Conservation (phyloP, 2,329 filamentous ascomycete species). For the Corinectria fuckeliana region DNA sequence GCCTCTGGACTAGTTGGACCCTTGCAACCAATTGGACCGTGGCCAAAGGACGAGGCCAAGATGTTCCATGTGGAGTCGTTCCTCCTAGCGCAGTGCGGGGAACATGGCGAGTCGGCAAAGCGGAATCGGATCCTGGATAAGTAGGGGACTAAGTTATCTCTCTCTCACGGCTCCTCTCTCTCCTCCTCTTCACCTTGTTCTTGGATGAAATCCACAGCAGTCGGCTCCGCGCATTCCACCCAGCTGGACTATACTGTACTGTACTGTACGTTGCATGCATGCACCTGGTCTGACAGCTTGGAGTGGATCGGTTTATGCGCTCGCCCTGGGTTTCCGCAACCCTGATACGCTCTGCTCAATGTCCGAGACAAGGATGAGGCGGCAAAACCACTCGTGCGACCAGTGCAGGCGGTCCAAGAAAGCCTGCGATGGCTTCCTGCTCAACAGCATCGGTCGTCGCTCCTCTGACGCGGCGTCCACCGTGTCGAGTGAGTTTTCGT, state of each 20-base stretch:
- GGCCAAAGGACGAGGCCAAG: constrained; percentile 5
- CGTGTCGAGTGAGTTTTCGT: neutral
- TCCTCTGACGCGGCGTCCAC: constrained; percentile 1
- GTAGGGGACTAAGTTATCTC: constrained; percentile 20
- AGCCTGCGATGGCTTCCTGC: constrained; percentile 34
- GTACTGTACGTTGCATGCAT: neutral
- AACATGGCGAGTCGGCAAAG: constrained; percentile 16
- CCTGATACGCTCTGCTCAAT: constrained; percentile 5
- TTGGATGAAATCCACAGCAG: neutral
- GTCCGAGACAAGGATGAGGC: constrained; percentile 20
- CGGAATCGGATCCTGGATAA: constrained; percentile 13
- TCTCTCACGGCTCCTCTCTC: neutral
- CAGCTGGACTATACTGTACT: too few species aligned
- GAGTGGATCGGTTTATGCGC: neutral
- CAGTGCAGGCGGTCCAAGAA: constrained; percentile 36
- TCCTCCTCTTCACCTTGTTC: constrained; percentile 2
- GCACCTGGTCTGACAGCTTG: neutral
- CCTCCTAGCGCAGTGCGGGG: constrained; percentile 22
- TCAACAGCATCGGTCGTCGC: constrained; percentile 20
- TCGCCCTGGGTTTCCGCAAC: neutral
- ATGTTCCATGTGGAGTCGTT: constrained; percentile 12
- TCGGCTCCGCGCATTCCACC: constrained; percentile 11
- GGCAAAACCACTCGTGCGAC: constrained; percentile 36
- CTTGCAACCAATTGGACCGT: constrained; percentile 11
- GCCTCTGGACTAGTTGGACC: neutral